phyloP scores from a whole-genome alignment of 2,329 filamentous ascomycete genomes.

The Colletotrichum musicola region DNA sequence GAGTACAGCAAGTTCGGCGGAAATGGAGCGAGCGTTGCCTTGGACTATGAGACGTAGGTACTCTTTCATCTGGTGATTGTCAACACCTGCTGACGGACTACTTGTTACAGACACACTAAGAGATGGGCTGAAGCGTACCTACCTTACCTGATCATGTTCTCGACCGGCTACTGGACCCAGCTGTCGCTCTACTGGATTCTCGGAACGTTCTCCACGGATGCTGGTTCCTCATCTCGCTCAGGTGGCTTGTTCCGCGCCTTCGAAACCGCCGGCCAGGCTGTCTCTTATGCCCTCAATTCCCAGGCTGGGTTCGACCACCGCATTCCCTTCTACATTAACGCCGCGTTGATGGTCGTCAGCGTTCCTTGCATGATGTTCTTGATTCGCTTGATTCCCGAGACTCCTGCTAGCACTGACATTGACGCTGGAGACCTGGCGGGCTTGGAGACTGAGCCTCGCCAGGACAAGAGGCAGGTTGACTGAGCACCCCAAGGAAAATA shows the following conservation, averaged over 20 bases:
- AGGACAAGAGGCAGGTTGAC: neutral
- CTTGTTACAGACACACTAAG: neutral
- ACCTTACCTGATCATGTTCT: conserved; percentile 25
- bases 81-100: neutral
- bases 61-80: neutral
- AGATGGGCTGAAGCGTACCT: conserved; percentile 32
- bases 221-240: conserved; percentile 46
- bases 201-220: conserved; percentile 50
- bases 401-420: conserved; percentile 21
- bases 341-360: neutral
- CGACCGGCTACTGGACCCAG: conserved; percentile 27
- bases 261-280: conserved; percentile 47
- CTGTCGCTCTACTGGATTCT: conserved; percentile 52
- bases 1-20: conserved; percentile 30
- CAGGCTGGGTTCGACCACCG: conserved; percentile 26
- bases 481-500: too few species aligned
- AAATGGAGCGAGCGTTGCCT: neutral
- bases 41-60: conserved; percentile 25
- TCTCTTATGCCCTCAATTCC: conserved; percentile 48
- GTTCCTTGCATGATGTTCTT: conserved; percentile 31
- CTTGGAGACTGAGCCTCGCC: neutral
- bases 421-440: conserved; percentile 19
- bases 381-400: conserved; percentile 23
- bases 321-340: conserved; percentile 10
- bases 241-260: conserved; percentile 47